Conservation (phyloP, 164 flowering plant species). For the Berberis vulgaris region DNA sequence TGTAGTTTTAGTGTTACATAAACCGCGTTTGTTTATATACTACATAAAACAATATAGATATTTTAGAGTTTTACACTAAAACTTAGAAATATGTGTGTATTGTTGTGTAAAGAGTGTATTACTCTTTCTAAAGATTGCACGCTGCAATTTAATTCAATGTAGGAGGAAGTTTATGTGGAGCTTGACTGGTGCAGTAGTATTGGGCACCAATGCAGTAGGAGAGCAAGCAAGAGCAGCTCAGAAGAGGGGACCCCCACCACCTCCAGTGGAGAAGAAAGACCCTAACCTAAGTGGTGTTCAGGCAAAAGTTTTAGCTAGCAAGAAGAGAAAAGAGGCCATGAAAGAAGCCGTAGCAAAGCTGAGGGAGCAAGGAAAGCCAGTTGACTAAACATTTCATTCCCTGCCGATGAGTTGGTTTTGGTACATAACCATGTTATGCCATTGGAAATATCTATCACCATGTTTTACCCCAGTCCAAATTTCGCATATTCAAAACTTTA, state of each 20-base stretch:
- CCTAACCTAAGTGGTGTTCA: constrained; percentile 65
- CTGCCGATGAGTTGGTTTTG: no score
- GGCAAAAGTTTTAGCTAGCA: constrained; percentile 86
- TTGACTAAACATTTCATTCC: not conserved
- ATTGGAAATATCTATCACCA: no score
- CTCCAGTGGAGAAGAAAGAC: constrained; percentile 68
- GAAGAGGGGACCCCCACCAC: constrained; percentile 60
- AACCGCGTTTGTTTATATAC: not conserved
- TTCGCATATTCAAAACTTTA: no score
- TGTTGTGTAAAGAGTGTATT: not conserved
- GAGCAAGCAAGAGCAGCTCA: constrained; percentile 43
- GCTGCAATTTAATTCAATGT: not conserved
- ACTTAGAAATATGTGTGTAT: not conserved
- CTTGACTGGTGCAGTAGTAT: constrained; percentile 24
- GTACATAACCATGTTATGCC: no score
- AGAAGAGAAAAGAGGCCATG: constrained; percentile 88
- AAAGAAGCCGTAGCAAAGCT: constrained; percentile 60
- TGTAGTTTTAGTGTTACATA: not conserved
- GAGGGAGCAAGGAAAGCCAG: constrained; percentile 59
- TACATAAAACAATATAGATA: not conserved
- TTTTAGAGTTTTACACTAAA: not conserved
- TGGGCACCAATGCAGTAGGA: constrained; percentile 22
- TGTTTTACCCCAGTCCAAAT: no score
- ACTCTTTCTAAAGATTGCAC: not conserved
- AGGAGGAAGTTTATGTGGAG: constrained; percentile 39